Evolutionary conservation across 2,329 filamentous ascomycete species (phyloP).

Genomic region (Hymenoscyphus albidus): DNA sequence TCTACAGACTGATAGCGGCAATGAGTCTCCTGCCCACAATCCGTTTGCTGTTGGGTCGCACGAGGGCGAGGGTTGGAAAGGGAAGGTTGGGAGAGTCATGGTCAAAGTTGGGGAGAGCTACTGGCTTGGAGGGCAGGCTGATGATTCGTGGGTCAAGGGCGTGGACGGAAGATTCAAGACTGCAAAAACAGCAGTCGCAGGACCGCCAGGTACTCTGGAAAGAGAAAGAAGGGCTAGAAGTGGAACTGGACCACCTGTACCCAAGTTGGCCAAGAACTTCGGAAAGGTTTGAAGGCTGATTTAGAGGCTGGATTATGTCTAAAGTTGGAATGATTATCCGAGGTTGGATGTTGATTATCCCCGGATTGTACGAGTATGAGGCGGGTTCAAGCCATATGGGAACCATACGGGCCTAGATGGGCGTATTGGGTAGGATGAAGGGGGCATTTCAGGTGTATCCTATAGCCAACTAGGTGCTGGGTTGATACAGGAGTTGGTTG

Average conservation of each 20-base stretch:
- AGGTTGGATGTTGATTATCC: conserved; percentile 3
- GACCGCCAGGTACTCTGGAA: conserved; percentile 38
- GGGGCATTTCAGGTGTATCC: conserved; percentile 18
- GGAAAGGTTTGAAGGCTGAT: conserved; percentile 20
- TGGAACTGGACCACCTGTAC: conserved; percentile 38
- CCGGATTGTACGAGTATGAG: conserved; percentile 5
- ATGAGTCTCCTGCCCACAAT: conserved; percentile 55
- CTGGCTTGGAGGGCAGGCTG: conserved; percentile 68
- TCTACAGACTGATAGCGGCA: conserved; percentile 33
- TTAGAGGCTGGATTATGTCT: background rate
- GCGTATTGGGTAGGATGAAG: conserved; percentile 19
- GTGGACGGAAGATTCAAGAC: conserved; percentile 58
- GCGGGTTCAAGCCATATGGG: background rate
- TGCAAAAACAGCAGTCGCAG: conserved; percentile 37
- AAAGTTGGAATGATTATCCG: background rate
- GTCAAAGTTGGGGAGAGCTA: conserved; percentile 69
- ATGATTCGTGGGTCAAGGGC: conserved; percentile 65
- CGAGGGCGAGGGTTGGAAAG: conserved; percentile 76
- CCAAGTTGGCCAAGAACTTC: conserved; percentile 21
- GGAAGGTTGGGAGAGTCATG: conserved; percentile 75
- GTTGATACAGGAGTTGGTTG: conserved; percentile 8
- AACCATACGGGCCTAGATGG: conserved; percentile 10
- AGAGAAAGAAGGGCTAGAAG: conserved; percentile 44
- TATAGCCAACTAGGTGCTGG: conserved; percentile 5
- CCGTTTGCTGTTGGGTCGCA: conserved; percentile 66